Evolutionary conservation across 768 basidiomycete genomes (phyloP), one percentile per base, ranked within the genome.

Genomic region (Tephrocybe sp.): DNA sequence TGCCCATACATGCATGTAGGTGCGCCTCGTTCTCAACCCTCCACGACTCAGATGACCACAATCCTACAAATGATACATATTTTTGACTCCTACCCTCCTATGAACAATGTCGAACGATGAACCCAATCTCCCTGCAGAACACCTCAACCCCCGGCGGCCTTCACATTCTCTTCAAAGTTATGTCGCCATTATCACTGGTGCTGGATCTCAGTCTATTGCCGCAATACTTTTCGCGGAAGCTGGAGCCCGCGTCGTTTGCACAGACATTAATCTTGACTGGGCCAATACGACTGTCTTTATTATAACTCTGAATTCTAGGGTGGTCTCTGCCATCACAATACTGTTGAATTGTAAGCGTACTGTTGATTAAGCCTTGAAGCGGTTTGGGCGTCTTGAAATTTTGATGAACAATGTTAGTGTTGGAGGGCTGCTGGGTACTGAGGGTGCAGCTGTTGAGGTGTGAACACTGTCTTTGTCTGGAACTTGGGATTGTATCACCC

Each of bases 371-470:
- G 64, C 73, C 1, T 53, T 73, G 7, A 56, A 65, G 5, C 64
- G 52, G 15, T 76, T 68, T 43, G 72, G 71, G n/a, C 65, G 69
- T 26, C 62, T 76, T 24, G 72, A 76, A 59, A 73, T 76, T 32
- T 61, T 76, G 36, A 64, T 75, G 9, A 76, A 74, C 48, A 74
- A 69, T 43, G 74, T 76, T 11, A 73, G 74, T 6, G 64, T 76
- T 11, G 66, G 63, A 14, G 73, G 74, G 1, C 71, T 72, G 0
- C 56, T 46, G 12, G 73, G 73, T 8, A 71, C 71, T n/a, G n/a
- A n/a, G n/a, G n/a, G n/a, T n/a, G n/a, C n/a, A n/a, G n/a, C n/a
- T n/a, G n/a, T n/a, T n/a, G n/a, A n/a, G n/a, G n/a, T n/a, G n/a
- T n/a, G n/a, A n/a, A n/a, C n/a, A n/a, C n/a, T n/a, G n/a, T n/a